These are phyloP conservation scores for Takashimella tepidaria DNA, from an alignment of 1,284 basidiomycete species.

Conservation along the genomic window DNA sequence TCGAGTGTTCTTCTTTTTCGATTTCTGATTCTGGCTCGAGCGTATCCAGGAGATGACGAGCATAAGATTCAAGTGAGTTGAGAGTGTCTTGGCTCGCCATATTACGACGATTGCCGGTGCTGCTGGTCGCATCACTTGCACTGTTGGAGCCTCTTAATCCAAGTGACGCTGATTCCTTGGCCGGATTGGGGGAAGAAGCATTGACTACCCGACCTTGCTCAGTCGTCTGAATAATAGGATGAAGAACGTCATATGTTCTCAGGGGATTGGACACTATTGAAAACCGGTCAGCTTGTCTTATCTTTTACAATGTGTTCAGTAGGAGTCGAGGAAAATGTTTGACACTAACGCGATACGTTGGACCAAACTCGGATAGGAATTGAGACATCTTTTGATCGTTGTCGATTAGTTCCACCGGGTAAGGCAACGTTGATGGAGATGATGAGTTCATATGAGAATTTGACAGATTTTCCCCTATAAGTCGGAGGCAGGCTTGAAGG, in stretches of 20 bases:
- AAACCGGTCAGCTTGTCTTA: not conserved
- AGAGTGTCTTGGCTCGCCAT: conserved; percentile 1
- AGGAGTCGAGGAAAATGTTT: too few relatives aligned
- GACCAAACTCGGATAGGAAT: conserved; percentile 43
- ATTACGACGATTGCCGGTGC: not conserved
- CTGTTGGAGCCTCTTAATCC: not conserved
- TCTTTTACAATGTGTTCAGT: conserved; percentile 53
- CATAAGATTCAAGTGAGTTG: conserved; percentile 29
- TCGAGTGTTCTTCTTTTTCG: conserved; percentile 2
- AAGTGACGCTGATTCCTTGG: not conserved
- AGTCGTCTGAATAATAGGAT: conserved; percentile 44
- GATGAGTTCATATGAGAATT: conserved; percentile 82
- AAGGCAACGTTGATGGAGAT: conserved; percentile 55
- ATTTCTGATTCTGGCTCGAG: conserved; percentile 12
- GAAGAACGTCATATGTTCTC: conserved; percentile 40
- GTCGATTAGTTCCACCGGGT: conserved; percentile 30
- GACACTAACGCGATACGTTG: conserved; percentile 33
- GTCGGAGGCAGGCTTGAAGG: conserved; percentile 82
- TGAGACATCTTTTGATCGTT: conserved; percentile 34
- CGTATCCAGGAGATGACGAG: conserved; percentile 30
- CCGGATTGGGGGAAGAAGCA: too few relatives aligned
- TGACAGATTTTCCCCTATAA: conserved; percentile 73
- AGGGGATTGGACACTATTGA: conserved; percentile 22
- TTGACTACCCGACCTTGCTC: conserved; percentile 38
- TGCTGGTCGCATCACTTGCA: not conserved